Percentiles rank a stretch among this genome's conserved stretches.
Evolutionary conservation across 2,329 filamentous ascomycete species (phyloP).

Genomic region (Cadophora sp.): DNA sequence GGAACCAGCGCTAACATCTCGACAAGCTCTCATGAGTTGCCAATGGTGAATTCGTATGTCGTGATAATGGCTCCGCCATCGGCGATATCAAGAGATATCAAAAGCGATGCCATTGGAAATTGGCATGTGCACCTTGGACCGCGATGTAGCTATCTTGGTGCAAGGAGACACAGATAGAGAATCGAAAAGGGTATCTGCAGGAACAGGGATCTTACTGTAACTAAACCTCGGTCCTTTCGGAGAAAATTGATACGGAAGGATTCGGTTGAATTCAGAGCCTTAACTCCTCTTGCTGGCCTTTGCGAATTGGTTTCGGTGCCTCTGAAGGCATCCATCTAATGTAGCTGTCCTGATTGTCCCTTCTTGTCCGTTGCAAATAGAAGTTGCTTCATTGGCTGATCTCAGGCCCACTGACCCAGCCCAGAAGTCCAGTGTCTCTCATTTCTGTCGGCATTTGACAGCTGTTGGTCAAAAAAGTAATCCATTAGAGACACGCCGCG

Average conservation of each 20-base stretch:
- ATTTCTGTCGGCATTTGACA: not conserved
- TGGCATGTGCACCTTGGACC: not conserved
- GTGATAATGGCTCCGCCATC: not conserved
- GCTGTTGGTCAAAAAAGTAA: not conserved
- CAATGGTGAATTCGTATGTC: not conserved
- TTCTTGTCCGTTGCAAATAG: not conserved
- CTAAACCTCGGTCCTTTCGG: not conserved
- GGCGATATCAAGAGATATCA: not conserved
- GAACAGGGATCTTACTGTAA: not conserved
- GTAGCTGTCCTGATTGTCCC: not conserved
- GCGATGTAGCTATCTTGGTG: not conserved
- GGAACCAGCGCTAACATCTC: not conserved
- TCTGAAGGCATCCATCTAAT: not conserved
- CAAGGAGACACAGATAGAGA: constrained; percentile 7
- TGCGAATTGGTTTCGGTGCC: not conserved
- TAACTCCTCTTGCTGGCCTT: not conserved
- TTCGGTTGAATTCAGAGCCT: not conserved
- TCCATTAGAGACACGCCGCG: not conserved
- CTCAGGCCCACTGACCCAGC: not conserved
- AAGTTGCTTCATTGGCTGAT: not conserved
- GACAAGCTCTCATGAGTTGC: not conserved
- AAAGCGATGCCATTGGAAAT: not conserved
- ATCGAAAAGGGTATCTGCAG: constrained; percentile 1
- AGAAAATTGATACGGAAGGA: not conserved
- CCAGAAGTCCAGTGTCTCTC: not conserved